phyloP scores from a whole-genome alignment of 495 filamentous ascomycete genomes.

The Aspergillus wentii region DNA sequence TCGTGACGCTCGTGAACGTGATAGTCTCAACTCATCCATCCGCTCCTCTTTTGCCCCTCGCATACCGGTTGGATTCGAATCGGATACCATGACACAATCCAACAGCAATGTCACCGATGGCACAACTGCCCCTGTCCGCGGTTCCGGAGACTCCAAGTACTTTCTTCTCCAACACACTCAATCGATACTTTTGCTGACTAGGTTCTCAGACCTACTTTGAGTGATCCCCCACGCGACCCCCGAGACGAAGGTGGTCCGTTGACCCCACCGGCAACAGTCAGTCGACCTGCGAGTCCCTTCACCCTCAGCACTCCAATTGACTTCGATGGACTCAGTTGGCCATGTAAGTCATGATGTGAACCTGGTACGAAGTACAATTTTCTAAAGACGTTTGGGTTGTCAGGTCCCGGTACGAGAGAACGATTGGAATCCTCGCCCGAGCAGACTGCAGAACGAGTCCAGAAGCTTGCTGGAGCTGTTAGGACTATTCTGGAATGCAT shows the following conservation, averaged over 20 bases:
- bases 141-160: slow-evolving; percentile 26
- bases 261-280: slow-evolving; percentile 43
- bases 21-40: slow-evolving; percentile 50
- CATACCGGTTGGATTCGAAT: slow-evolving; percentile 35
- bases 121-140: slow-evolving; percentile 11
- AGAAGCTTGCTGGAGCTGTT: slow-evolving; percentile 80
- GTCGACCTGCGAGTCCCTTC: slow-evolving; percentile 54
- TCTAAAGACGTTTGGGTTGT: too few species aligned
- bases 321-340: slow-evolving; percentile 69
- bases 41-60: slow-evolving; percentile 42
- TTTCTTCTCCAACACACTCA: not conserved
- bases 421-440: slow-evolving; percentile 73
- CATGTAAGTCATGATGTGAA: slow-evolving; percentile 45
- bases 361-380: too few species aligned
- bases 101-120: slow-evolving; percentile 16
- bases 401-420: slow-evolving; percentile 74
- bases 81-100: slow-evolving; percentile 13
- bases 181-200: slow-evolving; percentile 6
- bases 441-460: slow-evolving; percentile 63
- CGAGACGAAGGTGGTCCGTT: slow-evolving; percentile 58
- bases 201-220: slow-evolving; percentile 33
- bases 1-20: slow-evolving; percentile 44
- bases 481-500: slow-evolving; percentile 91
- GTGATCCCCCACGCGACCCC: slow-evolving; percentile 68
- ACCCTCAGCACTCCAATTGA: slow-evolving; percentile 62